Base-by-base conservation (phyloP, 2,329 filamentous ascomycete genomes). In the Colletotrichum chrysophilum region DNA sequence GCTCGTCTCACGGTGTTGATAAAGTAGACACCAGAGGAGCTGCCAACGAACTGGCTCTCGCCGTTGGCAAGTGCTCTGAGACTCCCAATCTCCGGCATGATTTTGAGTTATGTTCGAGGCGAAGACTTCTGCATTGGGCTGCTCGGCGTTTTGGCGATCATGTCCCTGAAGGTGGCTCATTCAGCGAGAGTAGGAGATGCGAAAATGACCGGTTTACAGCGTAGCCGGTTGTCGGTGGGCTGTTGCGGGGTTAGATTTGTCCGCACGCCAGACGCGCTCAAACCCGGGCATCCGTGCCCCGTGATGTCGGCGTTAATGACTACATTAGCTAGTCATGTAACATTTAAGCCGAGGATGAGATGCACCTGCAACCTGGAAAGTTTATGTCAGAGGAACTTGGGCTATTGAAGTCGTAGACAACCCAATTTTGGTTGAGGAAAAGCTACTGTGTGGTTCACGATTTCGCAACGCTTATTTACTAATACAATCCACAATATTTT, bases 1-100 rank as follows among this genome's bases (percentile, higher is more conserved):
- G 88, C 87, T 36, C 86, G 85, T 56, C 87, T 87, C 71, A 90
- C 89, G 1, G 88, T 90, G 74, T 90, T 89, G 78, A 88, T 85
- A 80, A 90, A 90, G 80, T 87, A 90, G 60, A 90, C 87, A 5
- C 89, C 88, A 55, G 86, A 88, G 14, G 87, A 87, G 78, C 87
- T 89, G 30, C 89, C 88, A 34, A 90, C 86, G 78, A 89, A 90
- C 69, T 89, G 85, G 66, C 87, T 89, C 75, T 87, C 85, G 52
- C 56, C 77, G 14, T 74, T 77, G 2, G 74, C 34, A 34, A 77
- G 76, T 8, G 76, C 74, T 43, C 66, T 71, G n/a, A 76, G 52
- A 34, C 69, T 77, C 28, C 76, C 76, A 18, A 77, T 77, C 28
- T 76, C 76, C 14, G 60, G 74, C 65, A 67, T 24, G 43, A 24